Evolutionary conservation across 1,284 basidiomycete species (phyloP).

Genomic region (Tetrapyrgos nigripes): DNA sequence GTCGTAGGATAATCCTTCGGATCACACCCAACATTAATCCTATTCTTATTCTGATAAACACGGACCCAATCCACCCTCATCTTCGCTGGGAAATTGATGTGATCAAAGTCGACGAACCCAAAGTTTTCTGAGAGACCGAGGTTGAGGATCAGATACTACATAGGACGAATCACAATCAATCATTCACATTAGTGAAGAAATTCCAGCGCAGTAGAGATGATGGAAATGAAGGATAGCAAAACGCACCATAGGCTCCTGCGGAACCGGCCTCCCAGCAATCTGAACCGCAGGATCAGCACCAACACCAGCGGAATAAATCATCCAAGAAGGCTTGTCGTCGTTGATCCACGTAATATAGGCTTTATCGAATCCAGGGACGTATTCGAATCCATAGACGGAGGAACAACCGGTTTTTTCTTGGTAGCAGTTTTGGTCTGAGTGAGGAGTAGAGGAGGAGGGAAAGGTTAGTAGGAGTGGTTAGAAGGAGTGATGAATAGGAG

Average conservation of each 20-base stretch:
- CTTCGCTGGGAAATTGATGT: constrained; percentile 49
- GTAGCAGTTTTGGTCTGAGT: constrained; percentile 22
- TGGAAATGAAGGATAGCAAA: background rate
- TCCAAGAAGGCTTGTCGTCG: constrained; percentile 66
- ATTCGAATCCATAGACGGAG: constrained; percentile 20
- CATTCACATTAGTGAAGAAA: too few relatives aligned
- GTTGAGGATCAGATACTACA: constrained; percentile 54
- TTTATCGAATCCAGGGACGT: constrained; percentile 24
- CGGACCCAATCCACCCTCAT: constrained; percentile 60
- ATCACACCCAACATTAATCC: constrained; percentile 42
- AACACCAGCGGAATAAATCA: constrained; percentile 67
- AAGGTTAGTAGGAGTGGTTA: constrained; percentile 38
- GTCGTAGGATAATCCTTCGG: constrained; percentile 50
- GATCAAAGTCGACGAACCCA: constrained; percentile 38
- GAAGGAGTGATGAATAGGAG: constrained; percentile 16
- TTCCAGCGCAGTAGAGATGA: constrained; percentile 38
- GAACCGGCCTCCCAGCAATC: constrained; percentile 67
- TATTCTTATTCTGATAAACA: constrained; percentile 51
- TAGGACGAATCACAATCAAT: constrained; percentile 38
- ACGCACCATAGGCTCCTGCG: constrained; percentile 76
- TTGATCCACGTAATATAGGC: constrained; percentile 78
- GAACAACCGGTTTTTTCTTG: constrained; percentile 12
- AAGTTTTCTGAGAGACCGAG: constrained; percentile 52
- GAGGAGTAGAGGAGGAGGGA: background rate
- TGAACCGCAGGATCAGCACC: constrained; percentile 60